A percentile compares a stretch with the other conserved stretches of the same genome.
These are phyloP conservation scores for Backusella morwellensis DNA, from an alignment of 192 early-diverging fungal genomes.

Conservation along the genomic window DNA sequence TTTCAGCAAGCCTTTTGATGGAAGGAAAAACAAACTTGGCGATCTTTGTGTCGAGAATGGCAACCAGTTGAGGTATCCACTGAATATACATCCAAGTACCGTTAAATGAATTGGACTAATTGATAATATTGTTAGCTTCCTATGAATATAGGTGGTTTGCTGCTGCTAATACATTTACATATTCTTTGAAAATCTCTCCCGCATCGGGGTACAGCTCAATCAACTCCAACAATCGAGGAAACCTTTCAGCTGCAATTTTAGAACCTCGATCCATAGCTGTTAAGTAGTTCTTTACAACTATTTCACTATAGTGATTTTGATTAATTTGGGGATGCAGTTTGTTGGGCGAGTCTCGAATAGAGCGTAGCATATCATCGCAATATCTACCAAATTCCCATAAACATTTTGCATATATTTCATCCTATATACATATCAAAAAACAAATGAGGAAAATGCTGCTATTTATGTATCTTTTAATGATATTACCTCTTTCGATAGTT, in stretches of 20 bases:
- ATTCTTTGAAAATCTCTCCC: conserved; percentile 34
- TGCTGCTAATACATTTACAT: neutral
- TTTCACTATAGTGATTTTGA: conserved; percentile 12
- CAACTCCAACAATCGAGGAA: conserved; percentile 69
- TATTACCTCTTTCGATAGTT: neutral
- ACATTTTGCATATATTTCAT: conserved; percentile 14
- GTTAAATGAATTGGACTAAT: conserved; percentile 35
- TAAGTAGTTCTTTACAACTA: conserved; percentile 50
- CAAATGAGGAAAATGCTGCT: neutral
- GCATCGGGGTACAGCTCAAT: conserved; percentile 49
- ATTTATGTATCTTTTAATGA: neutral
- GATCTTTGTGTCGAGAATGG: conserved; percentile 60
- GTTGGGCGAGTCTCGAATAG: conserved; percentile 16
- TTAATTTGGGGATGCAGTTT: conserved; percentile 13
- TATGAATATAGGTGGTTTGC: neutral
- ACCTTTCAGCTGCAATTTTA: conserved; percentile 56
- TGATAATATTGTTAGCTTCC: neutral
- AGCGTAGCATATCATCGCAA: conserved; percentile 51
- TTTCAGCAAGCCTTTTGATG: conserved; percentile 45
- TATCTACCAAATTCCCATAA: conserved; percentile 41
- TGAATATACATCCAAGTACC: conserved; percentile 69
- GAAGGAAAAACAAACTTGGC: conserved; percentile 52
- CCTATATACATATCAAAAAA: conserved; percentile 20
- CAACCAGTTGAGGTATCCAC: conserved; percentile 76
- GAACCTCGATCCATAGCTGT: conserved; percentile 53